These are phyloP conservation scores for Exserohilum rostratum DNA, from an alignment of 2,329 filamentous ascomycete genomes.

Conservation along the genomic window DNA sequence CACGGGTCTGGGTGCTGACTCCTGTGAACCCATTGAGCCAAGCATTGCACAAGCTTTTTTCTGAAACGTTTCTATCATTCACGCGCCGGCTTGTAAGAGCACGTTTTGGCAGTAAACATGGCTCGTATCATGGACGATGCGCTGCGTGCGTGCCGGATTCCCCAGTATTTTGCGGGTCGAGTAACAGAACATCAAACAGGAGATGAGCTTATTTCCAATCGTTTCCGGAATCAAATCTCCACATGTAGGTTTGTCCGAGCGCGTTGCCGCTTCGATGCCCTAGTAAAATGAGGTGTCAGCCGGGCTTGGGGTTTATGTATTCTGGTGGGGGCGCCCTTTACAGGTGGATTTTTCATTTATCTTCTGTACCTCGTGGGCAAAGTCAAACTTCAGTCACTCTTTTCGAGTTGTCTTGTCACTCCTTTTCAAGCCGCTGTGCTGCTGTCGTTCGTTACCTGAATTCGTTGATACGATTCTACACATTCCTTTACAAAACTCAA, in stretches of 20 bases:
- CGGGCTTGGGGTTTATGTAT: constrained; percentile 22
- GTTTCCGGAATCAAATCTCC: constrained; percentile 27
- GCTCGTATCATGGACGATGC: constrained; percentile 14
- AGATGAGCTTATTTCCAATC: constrained; percentile 26
- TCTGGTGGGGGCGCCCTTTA: constrained; percentile 10
- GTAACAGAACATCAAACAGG: constrained; percentile 5
- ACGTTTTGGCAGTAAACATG: constrained; percentile 8
- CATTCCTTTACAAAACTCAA: constrained; percentile 2
- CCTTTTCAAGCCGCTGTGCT: constrained; percentile 37
- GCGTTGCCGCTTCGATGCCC: constrained; percentile 17
- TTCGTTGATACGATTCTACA: constrained; percentile 14
- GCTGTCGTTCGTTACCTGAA: constrained; percentile 32
- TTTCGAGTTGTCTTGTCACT: constrained; percentile 1
- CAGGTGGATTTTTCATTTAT: constrained; percentile 12
- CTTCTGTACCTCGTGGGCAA: constrained; percentile 13
- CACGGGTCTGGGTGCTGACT: background rate
- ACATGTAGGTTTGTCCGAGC: constrained; percentile 10
- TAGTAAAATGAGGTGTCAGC: constrained; percentile 23
- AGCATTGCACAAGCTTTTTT: constrained; percentile 18
- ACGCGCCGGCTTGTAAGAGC: constrained; percentile 1
- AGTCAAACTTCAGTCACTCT: constrained; percentile 19
- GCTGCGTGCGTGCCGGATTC: background rate
- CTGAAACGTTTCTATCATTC: constrained; percentile 20
- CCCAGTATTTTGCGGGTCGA: background rate
- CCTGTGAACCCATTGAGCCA: constrained; percentile 16